Conservation (phyloP, 1,284 basidiomycete species). For the Veloporphyrellus conicus region DNA sequence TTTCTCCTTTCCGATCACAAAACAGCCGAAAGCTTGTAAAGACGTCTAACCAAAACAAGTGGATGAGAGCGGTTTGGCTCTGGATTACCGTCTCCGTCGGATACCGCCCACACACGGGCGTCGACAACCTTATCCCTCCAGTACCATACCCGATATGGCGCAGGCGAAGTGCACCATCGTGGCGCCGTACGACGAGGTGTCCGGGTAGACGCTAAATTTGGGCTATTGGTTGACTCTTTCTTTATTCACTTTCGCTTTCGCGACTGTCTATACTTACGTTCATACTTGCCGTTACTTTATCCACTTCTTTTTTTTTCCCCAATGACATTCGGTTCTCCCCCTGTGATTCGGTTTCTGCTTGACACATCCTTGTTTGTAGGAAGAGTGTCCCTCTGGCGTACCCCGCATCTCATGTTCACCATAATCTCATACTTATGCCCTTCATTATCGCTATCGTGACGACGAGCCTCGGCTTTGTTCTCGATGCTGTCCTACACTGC, state of each 20-base stretch:
- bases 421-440: slow-evolving; percentile 30
- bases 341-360: slow-evolving; percentile 12
- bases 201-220: slow-evolving; percentile 36
- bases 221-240: slow-evolving; percentile 60
- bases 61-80: slow-evolving; percentile 43
- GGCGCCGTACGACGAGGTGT: slow-evolving; percentile 9
- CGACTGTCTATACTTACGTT: slow-evolving; percentile 29
- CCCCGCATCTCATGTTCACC: slow-evolving; percentile 25
- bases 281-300: slow-evolving; percentile 34
- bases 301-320: slow-evolving; percentile 26
- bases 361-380: slow-evolving; percentile 26
- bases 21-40: slow-evolving; percentile 30
- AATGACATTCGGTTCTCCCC: slow-evolving; percentile 11
- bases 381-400: slow-evolving; percentile 24
- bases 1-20: slow-evolving; percentile 16
- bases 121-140: neutral
- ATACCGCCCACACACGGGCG: slow-evolving; percentile 9
- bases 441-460: slow-evolving; percentile 29
- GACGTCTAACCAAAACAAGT: slow-evolving; percentile 33
- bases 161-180: slow-evolving; percentile 2
- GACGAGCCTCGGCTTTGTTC: slow-evolving; percentile 18
- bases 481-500: slow-evolving; percentile 22
- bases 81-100: slow-evolving; percentile 28
- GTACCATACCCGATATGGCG: slow-evolving; percentile 6
- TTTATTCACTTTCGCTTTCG: slow-evolving; percentile 44